Conservation (phyloP, 805 yeast species). For the Lipomyces chichibuensis region DNA sequence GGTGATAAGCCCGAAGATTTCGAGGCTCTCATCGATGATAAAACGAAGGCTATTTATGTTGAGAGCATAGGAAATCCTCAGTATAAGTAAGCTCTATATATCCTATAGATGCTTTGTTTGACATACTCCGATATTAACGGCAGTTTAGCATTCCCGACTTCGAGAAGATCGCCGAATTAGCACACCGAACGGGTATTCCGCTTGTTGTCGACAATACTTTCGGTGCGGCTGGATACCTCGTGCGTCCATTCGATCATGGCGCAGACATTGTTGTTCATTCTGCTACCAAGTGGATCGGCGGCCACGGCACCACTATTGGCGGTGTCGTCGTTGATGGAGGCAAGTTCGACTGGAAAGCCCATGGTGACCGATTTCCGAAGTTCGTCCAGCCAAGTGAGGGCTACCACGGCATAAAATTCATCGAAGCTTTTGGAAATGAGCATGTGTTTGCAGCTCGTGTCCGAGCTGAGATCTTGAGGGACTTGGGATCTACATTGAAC, state of each 20-base stretch:
- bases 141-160: slow-evolving; percentile 78
- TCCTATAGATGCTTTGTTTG: background rate
- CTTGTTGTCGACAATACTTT: slow-evolving; percentile 94
- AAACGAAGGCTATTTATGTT: slow-evolving; percentile 85
- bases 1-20: slow-evolving; percentile 78
- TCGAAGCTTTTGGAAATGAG: slow-evolving; percentile 76
- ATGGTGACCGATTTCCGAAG: slow-evolving; percentile 89
- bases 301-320: slow-evolving; percentile 93
- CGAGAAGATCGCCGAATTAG: slow-evolving; percentile 69
- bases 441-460: slow-evolving; percentile 74
- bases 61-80: slow-evolving; percentile 94
- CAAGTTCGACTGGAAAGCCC: slow-evolving; percentile 85
- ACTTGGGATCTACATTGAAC: slow-evolving; percentile 83
- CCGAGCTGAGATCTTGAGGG: slow-evolving; percentile 85
- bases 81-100: slow-evolving; percentile 46
- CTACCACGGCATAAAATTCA: slow-evolving; percentile 84
- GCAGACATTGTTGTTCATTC: slow-evolving; percentile 92
- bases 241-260: slow-evolving; percentile 83
- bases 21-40: slow-evolving; percentile 72
- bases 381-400: slow-evolving; percentile 89
- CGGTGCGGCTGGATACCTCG: slow-evolving; percentile 92
- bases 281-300: slow-evolving; percentile 97
- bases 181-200: slow-evolving; percentile 85
- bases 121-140: background rate
- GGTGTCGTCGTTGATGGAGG: slow-evolving; percentile 92